Conservation (phyloP, 179 eudicot genomes). For the Kewa caespitosa region DNA sequence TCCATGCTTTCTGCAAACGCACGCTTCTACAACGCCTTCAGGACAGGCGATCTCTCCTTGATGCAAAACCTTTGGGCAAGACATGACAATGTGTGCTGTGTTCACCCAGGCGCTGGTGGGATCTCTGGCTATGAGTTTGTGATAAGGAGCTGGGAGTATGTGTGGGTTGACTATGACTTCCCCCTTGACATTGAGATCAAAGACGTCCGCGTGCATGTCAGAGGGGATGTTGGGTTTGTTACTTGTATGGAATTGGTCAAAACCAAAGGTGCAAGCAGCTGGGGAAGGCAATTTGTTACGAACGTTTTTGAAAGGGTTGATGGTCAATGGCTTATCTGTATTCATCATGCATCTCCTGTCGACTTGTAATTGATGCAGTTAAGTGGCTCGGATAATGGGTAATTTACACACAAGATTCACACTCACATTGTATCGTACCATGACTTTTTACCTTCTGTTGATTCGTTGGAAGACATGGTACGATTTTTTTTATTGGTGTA, state of each 20-base stretch:
- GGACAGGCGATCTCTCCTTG: constrained; percentile 70
- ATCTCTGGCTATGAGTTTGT: constrained; percentile 86
- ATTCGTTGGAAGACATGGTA: too few relatives aligned
- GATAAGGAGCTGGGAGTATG: constrained; percentile 98
- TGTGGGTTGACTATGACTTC: constrained; percentile 86
- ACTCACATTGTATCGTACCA: too few relatives aligned
- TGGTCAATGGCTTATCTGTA: constrained; percentile 70
- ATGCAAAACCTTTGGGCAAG: constrained; percentile 89
- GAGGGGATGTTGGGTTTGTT: constrained; percentile 78
- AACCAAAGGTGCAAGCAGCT: constrained; percentile 81
- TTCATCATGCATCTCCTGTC: constrained; percentile 75
- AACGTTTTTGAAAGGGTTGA: constrained; percentile 81
- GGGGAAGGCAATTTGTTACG: constrained; percentile 95
- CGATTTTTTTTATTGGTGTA: too few relatives aligned
- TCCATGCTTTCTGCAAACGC: constrained; percentile 75
- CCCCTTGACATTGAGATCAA: constrained; percentile 79
- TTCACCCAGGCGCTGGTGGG: constrained; percentile 94
- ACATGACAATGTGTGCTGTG: constrained; percentile 75
- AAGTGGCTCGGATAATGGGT: too few relatives aligned
- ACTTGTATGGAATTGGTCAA: constrained; percentile 80
- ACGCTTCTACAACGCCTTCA: constrained; percentile 82
- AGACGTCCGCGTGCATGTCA: constrained; percentile 78
- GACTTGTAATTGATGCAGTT: constrained; percentile 43
- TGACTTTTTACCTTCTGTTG: too few relatives aligned
- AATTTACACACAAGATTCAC: too few relatives aligned